Base-by-base conservation (phyloP, 73 alveolate genomes). In the Paraurostyla sp. region DNA sequence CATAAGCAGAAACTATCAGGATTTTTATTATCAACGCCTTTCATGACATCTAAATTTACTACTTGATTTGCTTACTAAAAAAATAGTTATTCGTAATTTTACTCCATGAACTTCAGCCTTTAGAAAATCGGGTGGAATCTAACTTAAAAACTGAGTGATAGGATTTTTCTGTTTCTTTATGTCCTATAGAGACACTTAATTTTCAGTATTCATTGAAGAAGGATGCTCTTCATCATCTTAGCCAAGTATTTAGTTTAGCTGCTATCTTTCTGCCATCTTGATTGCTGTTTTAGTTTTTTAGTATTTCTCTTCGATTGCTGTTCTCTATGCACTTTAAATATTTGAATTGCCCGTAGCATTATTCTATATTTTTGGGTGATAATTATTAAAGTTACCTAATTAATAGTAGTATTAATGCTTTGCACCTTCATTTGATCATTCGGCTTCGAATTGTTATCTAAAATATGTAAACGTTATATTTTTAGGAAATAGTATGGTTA, bases 91-190 rank as follows among this genome's bases (percentile, higher is more conserved):
- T 46, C 13, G 4, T 23, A 16, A 22, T 4, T 3, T 75, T 75
- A 75, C 87, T 29, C 87, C 87, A 49, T 75, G 87, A 16, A 75
- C 48, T 48, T 75, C 87, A 11, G 87, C 87, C n/a, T 48, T 40
- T 16, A 1, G 13, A 51, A 75, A 49, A 38, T 75, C 73, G 2
- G 87, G 87, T 11, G 87, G 87, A 22, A 75, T 62, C 23, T 41
- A 25, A 35, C 62, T 69, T 38, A 69, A 27, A 23, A 60, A 60
- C 32, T 69, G 63, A 4, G 84, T 43, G 38, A 41, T 38, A 36
- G 84, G 84, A 36, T 69, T 63, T 69, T 69, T 69, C 23, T 41
- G 84, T 41, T 69, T 6, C 23, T 41, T 38, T 32, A 38, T 13
- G 33, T 9, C 35, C 6, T 69, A 6, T 25, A 60, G 45, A 60